A percentile compares a stretch with the other conserved stretches of the same genome.
These are phyloP conservation scores for Diaporthe citrichinensis DNA, from an alignment of 2,329 filamentous ascomycete genomes.

Conservation along the genomic window DNA sequence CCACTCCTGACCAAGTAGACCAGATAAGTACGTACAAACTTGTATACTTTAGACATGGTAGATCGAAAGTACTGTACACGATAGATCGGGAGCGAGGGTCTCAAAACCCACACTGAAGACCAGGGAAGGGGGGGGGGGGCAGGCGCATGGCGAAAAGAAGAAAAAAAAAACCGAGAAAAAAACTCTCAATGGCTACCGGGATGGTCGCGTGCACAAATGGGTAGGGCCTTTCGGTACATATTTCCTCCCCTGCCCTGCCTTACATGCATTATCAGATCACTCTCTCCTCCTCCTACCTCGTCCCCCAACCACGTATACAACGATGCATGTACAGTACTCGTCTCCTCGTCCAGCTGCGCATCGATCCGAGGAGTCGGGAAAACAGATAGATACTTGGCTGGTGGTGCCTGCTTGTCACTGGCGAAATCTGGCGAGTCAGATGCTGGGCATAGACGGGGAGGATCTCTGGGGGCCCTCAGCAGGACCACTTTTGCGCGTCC, in stretches of 20 bases:
- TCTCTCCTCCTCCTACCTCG: neutral
- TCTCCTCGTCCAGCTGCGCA: neutral
- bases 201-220: conserved; percentile 8
- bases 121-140: neutral
- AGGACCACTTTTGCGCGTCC: conserved; percentile 9
- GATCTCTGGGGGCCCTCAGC: conserved; percentile 21
- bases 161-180: neutral
- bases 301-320: neutral
- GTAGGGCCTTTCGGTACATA: neutral
- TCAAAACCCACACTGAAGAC: conserved; percentile 21
- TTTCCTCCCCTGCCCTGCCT: neutral
- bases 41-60: neutral
- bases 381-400: neutral
- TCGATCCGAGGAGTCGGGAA: conserved; percentile 23
- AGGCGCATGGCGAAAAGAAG: neutral
- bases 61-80: conserved; percentile 12
- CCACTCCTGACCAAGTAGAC: conserved; percentile 17
- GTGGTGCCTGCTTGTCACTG: neutral
- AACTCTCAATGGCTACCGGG: conserved; percentile 5
- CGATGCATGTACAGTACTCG: neutral
- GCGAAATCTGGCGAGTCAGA: conserved; percentile 22
- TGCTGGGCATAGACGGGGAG: neutral
- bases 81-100: conserved; percentile 11
- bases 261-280: neutral
- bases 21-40: neutral